Percentiles rank a stretch among this genome's conserved stretches.
Conservation (phyloP, 129 eudicot species). For the Pseudognaphalium luteoalbum region DNA sequence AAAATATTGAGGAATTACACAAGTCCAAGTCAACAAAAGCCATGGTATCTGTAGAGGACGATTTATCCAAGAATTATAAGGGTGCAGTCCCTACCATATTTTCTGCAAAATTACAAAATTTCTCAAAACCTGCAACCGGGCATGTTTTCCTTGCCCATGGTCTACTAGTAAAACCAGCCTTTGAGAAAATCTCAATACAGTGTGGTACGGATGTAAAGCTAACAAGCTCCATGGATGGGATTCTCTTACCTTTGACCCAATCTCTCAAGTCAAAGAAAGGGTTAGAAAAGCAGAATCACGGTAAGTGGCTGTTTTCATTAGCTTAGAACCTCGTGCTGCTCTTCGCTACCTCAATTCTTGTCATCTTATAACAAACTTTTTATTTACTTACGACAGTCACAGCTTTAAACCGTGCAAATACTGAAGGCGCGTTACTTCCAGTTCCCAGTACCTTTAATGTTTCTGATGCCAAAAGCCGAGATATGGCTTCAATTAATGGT, state of each 20-base stretch:
- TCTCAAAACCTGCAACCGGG: conserved; percentile 45
- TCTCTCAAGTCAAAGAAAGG: conserved; percentile 62
- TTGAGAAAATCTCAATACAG: conserved; percentile 68
- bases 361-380: conserved; percentile 23
- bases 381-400: conserved; percentile 60
- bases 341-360: conserved; percentile 1
- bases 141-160: conserved; percentile 80
- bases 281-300: conserved; percentile 42
- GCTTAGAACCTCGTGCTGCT: neutral
- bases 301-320: conserved; percentile 40
- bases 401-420: conserved; percentile 86
- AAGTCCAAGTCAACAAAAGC: conserved; percentile 69
- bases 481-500: conserved; percentile 50
- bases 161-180: conserved; percentile 69
- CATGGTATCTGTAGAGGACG: conserved; percentile 43
- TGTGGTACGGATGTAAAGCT: conserved; percentile 64
- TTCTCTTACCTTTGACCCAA: conserved; percentile 64
- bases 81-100: conserved; percentile 61
- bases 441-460: conserved; percentile 44
- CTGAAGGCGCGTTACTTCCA: conserved; percentile 80
- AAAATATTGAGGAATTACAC: conserved; percentile 53
- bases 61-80: conserved; percentile 40
- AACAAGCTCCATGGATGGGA: conserved; percentile 62
- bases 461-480: conserved; percentile 37
- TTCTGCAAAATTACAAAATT: conserved; percentile 68